These are phyloP conservation scores for Monilinia aucupariae DNA, from an alignment of 2,329 filamentous ascomycete species.

Conservation along the genomic window DNA sequence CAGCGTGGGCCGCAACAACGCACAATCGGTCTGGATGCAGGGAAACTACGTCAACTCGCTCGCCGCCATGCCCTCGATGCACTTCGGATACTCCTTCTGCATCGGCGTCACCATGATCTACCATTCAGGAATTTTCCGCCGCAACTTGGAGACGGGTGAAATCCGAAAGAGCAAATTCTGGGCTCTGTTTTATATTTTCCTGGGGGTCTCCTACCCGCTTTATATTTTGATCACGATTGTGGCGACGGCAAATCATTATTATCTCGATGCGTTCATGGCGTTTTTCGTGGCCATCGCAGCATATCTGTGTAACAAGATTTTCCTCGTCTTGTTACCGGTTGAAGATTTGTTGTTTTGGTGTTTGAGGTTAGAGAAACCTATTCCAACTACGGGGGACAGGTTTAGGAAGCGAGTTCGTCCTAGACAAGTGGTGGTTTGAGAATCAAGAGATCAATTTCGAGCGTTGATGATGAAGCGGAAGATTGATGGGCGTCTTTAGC, in stretches of 20 bases:
- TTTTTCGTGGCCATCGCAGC: conserved; percentile 43
- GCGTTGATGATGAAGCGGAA: neutral
- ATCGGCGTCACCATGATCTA: conserved; percentile 49
- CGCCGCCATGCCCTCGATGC: conserved; percentile 48
- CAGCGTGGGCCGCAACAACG: conserved; percentile 45
- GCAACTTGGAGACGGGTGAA: conserved; percentile 39
- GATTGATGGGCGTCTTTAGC: neutral
- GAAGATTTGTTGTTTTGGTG: conserved; percentile 45
- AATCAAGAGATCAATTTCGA: too few relatives aligned
- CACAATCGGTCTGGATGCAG: conserved; percentile 46
- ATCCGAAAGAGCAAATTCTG: conserved; percentile 40
- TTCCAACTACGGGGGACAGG: conserved; percentile 43
- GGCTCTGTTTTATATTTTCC: conserved; percentile 40
- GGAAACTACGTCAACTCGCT: conserved; percentile 47
- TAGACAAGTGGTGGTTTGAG: neutral
- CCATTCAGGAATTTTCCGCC: conserved; percentile 44
- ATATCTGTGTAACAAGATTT: conserved; percentile 44
- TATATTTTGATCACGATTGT: conserved; percentile 47
- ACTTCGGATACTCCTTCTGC: conserved; percentile 51
- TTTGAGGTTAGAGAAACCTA: conserved; percentile 45
- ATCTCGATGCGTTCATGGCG: conserved; percentile 46
- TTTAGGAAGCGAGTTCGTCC: conserved; percentile 12
- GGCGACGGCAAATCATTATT: conserved; percentile 52
- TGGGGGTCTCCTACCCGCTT: conserved; percentile 43
- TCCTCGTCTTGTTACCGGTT: conserved; percentile 45